Conservation (phyloP, 2,329 filamentous ascomycete genomes). For the Penicillium brevicompactum region DNA sequence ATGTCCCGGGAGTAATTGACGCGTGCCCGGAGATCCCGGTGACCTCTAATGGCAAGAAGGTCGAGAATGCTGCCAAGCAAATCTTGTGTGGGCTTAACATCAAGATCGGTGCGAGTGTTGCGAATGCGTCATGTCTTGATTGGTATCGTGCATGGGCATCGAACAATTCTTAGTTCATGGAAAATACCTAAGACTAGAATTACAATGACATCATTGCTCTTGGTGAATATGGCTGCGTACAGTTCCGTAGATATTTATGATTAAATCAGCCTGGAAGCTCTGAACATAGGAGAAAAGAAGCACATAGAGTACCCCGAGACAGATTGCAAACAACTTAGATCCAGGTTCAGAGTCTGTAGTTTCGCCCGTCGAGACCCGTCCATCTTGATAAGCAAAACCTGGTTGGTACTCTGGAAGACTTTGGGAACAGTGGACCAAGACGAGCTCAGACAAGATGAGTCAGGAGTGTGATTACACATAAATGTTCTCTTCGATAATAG, state of each 20-base stretch:
- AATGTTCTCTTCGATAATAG: not conserved
- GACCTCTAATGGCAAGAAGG: slow-evolving; percentile 96
- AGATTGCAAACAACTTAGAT: too few relatives aligned
- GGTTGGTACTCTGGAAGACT: not conserved
- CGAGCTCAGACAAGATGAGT: not conserved
- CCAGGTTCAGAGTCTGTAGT: too few relatives aligned
- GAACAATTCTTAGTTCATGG: slow-evolving; percentile 43
- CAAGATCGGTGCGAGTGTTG: slow-evolving; percentile 90
- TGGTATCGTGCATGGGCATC: slow-evolving; percentile 83
- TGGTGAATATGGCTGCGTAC: not conserved
- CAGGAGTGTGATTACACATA: too few relatives aligned
- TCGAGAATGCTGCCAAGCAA: slow-evolving; percentile 95
- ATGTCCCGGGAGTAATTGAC: slow-evolving; percentile 83
- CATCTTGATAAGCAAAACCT: slow-evolving; percentile 12
- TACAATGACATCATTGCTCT: not conserved
- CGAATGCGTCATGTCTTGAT: slow-evolving; percentile 82
- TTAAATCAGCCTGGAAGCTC: not conserved
- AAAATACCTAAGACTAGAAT: not conserved
- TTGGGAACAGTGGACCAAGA: not conserved
- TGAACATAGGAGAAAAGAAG: not conserved
- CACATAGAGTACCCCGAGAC: not conserved
- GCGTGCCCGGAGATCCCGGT: slow-evolving; percentile 85
- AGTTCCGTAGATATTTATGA: too few relatives aligned
- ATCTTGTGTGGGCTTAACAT: slow-evolving; percentile 86
- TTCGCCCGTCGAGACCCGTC: slow-evolving; percentile 9